Evolutionary conservation across 345 rosid species (phyloP).

Genomic region (Eucalyptus microcorys): DNA sequence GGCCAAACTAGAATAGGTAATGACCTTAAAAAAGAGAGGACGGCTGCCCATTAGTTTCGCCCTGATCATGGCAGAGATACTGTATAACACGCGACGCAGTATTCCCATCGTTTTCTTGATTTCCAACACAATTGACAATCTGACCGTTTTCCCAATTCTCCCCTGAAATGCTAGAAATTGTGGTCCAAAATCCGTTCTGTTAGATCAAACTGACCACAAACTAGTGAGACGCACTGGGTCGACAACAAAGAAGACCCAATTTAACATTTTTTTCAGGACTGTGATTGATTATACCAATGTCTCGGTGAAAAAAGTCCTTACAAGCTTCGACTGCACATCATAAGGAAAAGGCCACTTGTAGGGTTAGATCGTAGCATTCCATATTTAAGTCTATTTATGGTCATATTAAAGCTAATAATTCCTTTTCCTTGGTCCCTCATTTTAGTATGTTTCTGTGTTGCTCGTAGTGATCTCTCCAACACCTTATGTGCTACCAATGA

Average conservation of each 20-base stretch:
- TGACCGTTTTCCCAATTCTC: not conserved
- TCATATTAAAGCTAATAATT: not conserved
- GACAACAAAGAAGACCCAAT: not conserved
- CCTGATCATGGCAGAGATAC: not conserved
- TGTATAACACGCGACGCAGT: not conserved
- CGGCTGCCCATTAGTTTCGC: not conserved
- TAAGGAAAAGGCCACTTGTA: not conserved
- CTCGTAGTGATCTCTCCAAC: not conserved
- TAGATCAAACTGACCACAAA: not conserved
- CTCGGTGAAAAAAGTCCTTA: not conserved
- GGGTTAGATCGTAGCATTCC: not conserved
- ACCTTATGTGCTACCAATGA: not conserved
- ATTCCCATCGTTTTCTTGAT: not conserved
- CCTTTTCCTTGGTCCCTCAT: not conserved
- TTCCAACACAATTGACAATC: not conserved
- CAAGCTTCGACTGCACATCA: not conserved
- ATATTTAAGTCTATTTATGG: not conserved
- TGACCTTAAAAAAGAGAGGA: not conserved
- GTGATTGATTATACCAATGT: not conserved
- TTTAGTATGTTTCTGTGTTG: not conserved
- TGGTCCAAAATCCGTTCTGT: not conserved
- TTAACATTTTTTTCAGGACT: not conserved
- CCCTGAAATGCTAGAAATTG: not conserved
- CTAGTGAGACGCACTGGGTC: not conserved
- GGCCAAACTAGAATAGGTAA: not conserved